Evolutionary conservation across 2,329 filamentous ascomycete species (phyloP), one percentile per base, ranked within the genome.

Genomic region (Colletotrichum camelliae): DNA sequence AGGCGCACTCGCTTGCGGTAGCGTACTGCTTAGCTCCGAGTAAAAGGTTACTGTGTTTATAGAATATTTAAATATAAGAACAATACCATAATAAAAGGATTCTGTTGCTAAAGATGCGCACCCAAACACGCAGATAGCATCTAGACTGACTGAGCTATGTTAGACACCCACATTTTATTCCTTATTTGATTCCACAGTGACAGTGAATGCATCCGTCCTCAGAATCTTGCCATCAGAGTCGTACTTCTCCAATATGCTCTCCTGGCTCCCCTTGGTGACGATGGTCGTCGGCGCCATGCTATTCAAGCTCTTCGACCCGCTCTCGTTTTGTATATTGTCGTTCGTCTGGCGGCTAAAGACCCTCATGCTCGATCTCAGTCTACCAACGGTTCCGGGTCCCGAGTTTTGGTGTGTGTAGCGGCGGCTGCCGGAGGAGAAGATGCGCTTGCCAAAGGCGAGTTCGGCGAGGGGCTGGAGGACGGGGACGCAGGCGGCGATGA

Each of bases 401-500:
- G 69, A 58, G 33, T 60, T 72, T 7, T 67, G 27, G 8, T 66
- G 21, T 9, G 52, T n/a, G 24, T 58, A 58, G 24, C 37, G 52
- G 24, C 68, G 31, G 16, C 39, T 60, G 35, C 70, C 24, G 18
- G 70, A 58, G 35, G 61, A 67, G 70, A 72, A 72, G 35, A 72
- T 72, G 70, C 70, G 70, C 7, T 67, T 72, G 70, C 70, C 70
- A 10, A 72, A 72, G 21, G 43, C 27, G 27, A 72, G 52, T 21
- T 67, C 70, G 27, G 27, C 62, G 4, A 84, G 80, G 7, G 83
- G 83, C 35, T 83, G 81, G 3, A 85, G 80, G 15, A 83, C 79
- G 8, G 83, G 83, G 35, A 84, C 82, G 37, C 80, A 84, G 35
- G 80, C 80, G 4, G 83, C 83, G 39, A 84, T 84, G 61, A 84